A percentile compares a stretch with the other conserved stretches of the same genome.
Conservation (phyloP, 805 yeast species). For the Wickerhamiella cacticola region DNA sequence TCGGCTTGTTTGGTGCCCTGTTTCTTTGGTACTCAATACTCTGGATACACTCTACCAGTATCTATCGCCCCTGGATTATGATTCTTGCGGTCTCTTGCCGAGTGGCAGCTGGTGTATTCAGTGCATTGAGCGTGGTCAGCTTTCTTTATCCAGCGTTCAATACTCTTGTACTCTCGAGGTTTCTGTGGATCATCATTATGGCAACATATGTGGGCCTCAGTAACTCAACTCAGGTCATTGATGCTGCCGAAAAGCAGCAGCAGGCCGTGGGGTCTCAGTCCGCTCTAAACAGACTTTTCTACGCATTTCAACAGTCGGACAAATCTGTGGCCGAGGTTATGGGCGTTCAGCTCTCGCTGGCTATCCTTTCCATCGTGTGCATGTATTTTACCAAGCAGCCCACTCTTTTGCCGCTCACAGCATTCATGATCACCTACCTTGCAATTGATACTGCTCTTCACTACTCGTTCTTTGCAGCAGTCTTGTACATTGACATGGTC, state of each 20-base stretch:
- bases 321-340: not conserved
- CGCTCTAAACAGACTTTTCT: conserved; percentile 4
- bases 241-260: not conserved
- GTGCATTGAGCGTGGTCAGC: conserved; percentile 1
- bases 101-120: not conserved
- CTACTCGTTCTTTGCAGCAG: conserved; percentile 5
- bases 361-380: not conserved
- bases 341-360: not conserved
- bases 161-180: conserved; percentile 1
- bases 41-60: not conserved
- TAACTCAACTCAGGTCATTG: not conserved
- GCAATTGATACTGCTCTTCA: conserved; percentile 10
- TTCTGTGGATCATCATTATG: conserved; percentile 1
- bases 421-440: not conserved
- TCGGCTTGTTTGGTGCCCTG: not conserved
- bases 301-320: not conserved
- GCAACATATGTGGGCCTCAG: conserved; percentile 1
- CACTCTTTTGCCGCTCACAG: conserved; percentile 7
- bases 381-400: not conserved
- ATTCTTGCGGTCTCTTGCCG: not conserved
- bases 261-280: not conserved
- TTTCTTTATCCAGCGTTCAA: conserved; percentile 4
- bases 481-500: conserved; percentile 13
- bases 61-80: conserved; percentile 1
- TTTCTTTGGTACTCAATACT: not conserved